Evolutionary conservation across 176 grass and related monocot genomes (phyloP), one percentile per base, ranked within the genome.

Genomic region (Thinopyrum elongatum): DNA sequence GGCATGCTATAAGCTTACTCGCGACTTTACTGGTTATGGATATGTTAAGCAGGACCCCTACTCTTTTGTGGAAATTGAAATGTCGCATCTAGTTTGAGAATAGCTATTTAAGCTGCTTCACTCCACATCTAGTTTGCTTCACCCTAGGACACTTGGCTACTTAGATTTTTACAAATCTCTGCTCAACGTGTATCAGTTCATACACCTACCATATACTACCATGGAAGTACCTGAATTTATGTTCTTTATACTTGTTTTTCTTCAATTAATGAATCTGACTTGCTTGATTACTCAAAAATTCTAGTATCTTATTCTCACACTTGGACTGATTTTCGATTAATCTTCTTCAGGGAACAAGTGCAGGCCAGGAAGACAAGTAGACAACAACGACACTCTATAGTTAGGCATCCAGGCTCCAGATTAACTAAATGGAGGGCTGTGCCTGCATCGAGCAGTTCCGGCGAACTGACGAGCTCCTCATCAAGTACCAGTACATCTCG

Each of bases 401-500:
- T 0, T 22, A 75, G 71, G 8, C 71, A 49, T 25, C 26, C 41
- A 8, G 36, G 1, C 19, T 5, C 7, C 25, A 19, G 27, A 8
- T 29, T 9, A 70, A 21, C 17, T 6, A 63, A 33, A 94, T 94
- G 92, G 92, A 94, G 47, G 89, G 86, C 8, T 94, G 92, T 87
- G 84, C 89, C 79, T 94, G 92, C 63, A 86, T 89, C 19, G 89
- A 94, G 74, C 89, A 89, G n/a, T 89, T 88, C 81, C 89, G 83
- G 86, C 89, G 67, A 10, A 82, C 86, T 8, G 86, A 94, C 22
- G 92, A 87, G 30, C 86, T 94, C 47, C 79, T 94, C 12, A 77
- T 88, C 39, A 94, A 90, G 65, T 94, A 94, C 79, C 92, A 94
- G 41, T 94, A 94, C 80, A 94, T 94, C 84, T 94, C 92, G 1